Percentiles rank a stretch among this genome's conserved stretches.
Evolutionary conservation across 2,329 filamentous ascomycete genomes (phyloP).

Genomic region (Sarocladiaceae sp.): DNA sequence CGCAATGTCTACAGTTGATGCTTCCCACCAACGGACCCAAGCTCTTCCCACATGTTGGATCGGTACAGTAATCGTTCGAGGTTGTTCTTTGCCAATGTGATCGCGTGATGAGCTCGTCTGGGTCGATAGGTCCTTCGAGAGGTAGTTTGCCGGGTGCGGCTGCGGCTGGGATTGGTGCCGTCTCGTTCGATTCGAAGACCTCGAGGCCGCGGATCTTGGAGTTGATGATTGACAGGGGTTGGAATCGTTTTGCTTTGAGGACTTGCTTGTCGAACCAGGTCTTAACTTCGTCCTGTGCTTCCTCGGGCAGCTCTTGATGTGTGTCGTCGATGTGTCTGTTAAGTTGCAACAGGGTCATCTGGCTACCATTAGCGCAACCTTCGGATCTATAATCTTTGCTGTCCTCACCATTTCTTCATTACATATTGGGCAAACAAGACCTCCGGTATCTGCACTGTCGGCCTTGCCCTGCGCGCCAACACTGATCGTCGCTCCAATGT

Average conservation of each 20-base stretch:
- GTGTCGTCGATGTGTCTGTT: conserved; percentile 83
- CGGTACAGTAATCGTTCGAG: conserved; percentile 75
- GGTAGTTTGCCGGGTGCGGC: conserved; percentile 34
- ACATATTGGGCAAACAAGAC: conserved; percentile 93
- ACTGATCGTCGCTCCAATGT: conserved; percentile 77
- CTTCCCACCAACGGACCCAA: conserved; percentile 76
- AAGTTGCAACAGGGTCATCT: conserved; percentile 89
- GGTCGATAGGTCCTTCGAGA: conserved; percentile 54
- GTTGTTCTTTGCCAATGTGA: conserved; percentile 83
- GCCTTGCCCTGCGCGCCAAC: conserved; percentile 52
- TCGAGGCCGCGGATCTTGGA: conserved; percentile 91
- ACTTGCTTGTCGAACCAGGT: conserved; percentile 97
- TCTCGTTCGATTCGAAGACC: conserved; percentile 89
- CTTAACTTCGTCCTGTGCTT: conserved; percentile 90
- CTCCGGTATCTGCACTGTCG: conserved; percentile 45
- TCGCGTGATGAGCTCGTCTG: conserved; percentile 84
- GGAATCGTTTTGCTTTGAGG: conserved; percentile 87
- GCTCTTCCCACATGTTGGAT: conserved; percentile 78
- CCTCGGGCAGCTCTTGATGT: conserved; percentile 83
- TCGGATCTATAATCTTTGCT: background rate
- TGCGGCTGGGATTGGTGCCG: conserved; percentile 34
- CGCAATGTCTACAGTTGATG: conserved; percentile 92
- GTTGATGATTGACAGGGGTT: conserved; percentile 85
- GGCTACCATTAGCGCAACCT: conserved; percentile 6
- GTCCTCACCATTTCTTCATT: conserved; percentile 86